phyloP scores from a whole-genome alignment of 2,329 filamentous ascomycete genomes.

The Lasiodiplodia theobromae region DNA sequence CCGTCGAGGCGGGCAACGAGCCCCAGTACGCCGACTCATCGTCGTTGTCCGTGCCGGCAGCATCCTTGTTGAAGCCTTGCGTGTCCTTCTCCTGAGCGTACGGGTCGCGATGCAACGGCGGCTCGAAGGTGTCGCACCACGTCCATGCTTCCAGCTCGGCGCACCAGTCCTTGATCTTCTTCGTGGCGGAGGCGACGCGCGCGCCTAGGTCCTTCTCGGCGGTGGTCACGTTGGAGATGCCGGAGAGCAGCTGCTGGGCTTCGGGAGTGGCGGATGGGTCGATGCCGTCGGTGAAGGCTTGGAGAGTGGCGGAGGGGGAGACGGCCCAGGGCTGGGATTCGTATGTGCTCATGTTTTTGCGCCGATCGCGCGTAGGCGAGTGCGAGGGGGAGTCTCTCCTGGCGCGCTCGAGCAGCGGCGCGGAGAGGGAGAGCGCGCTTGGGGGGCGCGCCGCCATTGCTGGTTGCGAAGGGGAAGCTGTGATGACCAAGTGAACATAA shows the following conservation, averaged over 20 bases:
- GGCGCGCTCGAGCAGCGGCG: conserved; percentile 26
- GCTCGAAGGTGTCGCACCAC: conserved; percentile 62
- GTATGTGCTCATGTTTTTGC: conserved; percentile 25
- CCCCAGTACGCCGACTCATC: conserved; percentile 64
- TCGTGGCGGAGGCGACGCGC: conserved; percentile 72
- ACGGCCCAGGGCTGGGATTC: conserved; percentile 33
- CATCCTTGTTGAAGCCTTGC: conserved; percentile 20
- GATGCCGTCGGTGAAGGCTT: conserved; percentile 52
- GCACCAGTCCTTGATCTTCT: conserved; percentile 76
- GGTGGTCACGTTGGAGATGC: conserved; percentile 68
- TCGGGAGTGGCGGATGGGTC: conserved; percentile 52
- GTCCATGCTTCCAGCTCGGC: conserved; percentile 71
- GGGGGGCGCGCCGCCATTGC: conserved; percentile 45
- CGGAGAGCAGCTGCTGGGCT: conserved; percentile 54
- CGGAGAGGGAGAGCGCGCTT: conserved; percentile 33
- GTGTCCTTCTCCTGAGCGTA: conserved; percentile 33
- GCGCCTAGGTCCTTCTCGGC: conserved; percentile 75
- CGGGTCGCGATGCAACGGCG: conserved; percentile 37
- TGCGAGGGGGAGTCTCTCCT: conserved; percentile 25
- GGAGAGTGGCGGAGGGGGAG: conserved; percentile 51
- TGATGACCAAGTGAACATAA: conserved; percentile 27
- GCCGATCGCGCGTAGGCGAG: conserved; percentile 30
- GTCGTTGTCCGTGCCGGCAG: conserved; percentile 28
- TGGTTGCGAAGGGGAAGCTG: conserved; percentile 33
- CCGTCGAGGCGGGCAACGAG: conserved; percentile 69